Percentiles rank a stretch among this genome's conserved stretches.
Conservation (phyloP, 495 filamentous ascomycete species). For the Penicillium odoratum region DNA sequence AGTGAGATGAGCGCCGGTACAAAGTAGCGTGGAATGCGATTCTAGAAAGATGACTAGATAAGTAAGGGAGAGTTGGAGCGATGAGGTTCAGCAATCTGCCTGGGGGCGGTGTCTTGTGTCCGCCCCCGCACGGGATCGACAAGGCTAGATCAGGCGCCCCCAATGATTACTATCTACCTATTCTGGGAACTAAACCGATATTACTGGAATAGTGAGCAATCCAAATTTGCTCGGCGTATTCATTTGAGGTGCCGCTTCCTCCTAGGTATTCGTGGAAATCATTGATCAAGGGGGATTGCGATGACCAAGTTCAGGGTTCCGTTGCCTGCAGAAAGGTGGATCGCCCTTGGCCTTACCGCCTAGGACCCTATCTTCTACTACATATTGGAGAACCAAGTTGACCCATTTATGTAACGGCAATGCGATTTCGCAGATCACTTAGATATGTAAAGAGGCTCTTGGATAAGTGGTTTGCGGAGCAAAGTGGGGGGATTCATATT, state of each 20-base stretch:
- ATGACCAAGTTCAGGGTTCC: not conserved
- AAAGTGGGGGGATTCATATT: constrained; percentile 9
- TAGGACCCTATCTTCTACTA: not conserved
- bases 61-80: not conserved
- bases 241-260: not conserved
- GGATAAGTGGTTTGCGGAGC: constrained; percentile 6
- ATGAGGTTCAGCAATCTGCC: constrained; percentile 7
- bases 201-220: not conserved
- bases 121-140: constrained; percentile 28
- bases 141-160: constrained; percentile 3
- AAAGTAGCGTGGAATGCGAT: not conserved
- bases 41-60: not conserved
- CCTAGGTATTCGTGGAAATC: not conserved
- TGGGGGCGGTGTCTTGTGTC: constrained; percentile 33
- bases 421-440: not conserved
- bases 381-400: not conserved
- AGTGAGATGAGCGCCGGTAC: not conserved
- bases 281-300: not conserved
- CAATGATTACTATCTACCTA: not conserved
- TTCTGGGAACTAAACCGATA: not conserved
- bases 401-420: not conserved
- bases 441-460: not conserved
- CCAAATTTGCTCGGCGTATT: not conserved
- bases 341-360: not conserved
- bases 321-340: not conserved